phyloP scores from a whole-genome alignment of 371 early-diverging fungal species.

The Mortierella sp. region DNA sequence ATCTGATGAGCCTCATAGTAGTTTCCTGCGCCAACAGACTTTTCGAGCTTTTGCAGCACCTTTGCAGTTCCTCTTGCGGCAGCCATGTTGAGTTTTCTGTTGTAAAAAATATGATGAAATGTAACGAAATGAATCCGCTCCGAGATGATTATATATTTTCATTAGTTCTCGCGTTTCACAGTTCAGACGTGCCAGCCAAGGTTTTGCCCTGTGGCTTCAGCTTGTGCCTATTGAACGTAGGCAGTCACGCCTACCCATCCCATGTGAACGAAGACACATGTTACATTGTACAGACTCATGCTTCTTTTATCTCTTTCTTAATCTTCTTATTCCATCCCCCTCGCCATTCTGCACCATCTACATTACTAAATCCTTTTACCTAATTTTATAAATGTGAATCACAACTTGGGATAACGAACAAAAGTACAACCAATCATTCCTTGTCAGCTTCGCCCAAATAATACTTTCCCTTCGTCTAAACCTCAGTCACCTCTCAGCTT shows the following conservation, averaged over 20 bases:
- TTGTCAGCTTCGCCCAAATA: background rate
- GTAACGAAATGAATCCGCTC: slow-evolving; percentile 25
- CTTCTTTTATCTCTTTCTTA: background rate
- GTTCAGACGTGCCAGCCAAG: background rate
- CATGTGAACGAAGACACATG: background rate
- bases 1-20: slow-evolving; percentile 96
- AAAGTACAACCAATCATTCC: background rate
- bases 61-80: slow-evolving; percentile 77
- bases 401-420: background rate
- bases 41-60: slow-evolving; percentile 76
- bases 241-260: background rate
- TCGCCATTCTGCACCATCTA: background rate
- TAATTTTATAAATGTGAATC: background rate
- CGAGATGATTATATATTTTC: slow-evolving; percentile 1
- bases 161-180: background rate
- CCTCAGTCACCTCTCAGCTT: background rate
- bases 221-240: background rate
- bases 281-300: background rate
- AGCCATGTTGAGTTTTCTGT: slow-evolving; percentile 22
- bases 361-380: background rate
- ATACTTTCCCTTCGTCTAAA: no score
- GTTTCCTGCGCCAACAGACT: slow-evolving; percentile 81
- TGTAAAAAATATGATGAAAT: background rate
- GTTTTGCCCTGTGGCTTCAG: background rate
- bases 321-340: background rate